Evolutionary conservation across 805 yeast species (phyloP), one percentile per base, ranked within the genome.

Genomic region (Metschnikowia matae): DNA sequence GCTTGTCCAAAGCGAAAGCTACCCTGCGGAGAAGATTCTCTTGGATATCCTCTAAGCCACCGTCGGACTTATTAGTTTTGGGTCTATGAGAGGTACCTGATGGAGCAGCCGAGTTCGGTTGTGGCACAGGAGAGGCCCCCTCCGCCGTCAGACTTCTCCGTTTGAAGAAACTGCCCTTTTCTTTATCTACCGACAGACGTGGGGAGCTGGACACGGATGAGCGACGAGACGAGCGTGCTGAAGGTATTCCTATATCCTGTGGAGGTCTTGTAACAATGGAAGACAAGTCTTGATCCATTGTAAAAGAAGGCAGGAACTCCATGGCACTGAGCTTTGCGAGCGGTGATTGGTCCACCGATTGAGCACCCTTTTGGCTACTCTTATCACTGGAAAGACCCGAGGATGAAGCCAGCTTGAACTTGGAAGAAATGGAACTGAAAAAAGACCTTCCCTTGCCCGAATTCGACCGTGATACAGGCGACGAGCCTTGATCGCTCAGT

Each of bases 1-100:
- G 79, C 47, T 84, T 81, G 46, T 87, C 87, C 4, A 89, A 75
- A 0, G 94, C 89, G 66, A 91, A 91, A 0, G 82, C 78, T 4
- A 89, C 96, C 53, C 91, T 73, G 55, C 80, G 77, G 63, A 87
- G 69, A 14, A 66, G 63, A 5, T 69, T 58, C 6, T 54, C 56
- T 63, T 73, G 59, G 54, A 69, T 54, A 33, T 62, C 69, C 18
- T 62, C 63, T 0, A 72, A 55, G 6, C 74, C 75, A 18, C 67
- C 49, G n/a, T 63, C 54, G 26, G 65, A 62, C 50, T 72, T 64
- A 51, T 68, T 67, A 10, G 75, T 73, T 59, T 79, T 79, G 55
- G n/a, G 15, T 69, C 75, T 57, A 78, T 80, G 53, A 75, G 61
- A 4, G 21, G 31, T 50, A 15, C 32, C 50, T n/a, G 36, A 50